phyloP scores from a whole-genome alignment of 352 stramenopile species.

The Elongisporangium anandrum region DNA sequence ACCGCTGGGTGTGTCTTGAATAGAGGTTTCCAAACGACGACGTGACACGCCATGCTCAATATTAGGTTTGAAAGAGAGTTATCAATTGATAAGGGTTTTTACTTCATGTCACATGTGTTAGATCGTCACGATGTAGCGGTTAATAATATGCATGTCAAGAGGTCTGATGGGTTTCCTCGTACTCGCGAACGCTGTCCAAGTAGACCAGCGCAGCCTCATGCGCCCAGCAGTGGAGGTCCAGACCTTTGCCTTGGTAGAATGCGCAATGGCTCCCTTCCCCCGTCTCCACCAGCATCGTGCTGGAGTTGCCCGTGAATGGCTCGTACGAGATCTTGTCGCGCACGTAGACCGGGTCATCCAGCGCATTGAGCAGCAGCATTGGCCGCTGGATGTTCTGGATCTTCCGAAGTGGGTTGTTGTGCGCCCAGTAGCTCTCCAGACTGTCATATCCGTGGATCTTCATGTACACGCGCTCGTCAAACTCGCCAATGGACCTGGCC shows the following conservation, averaged over 20 bases:
- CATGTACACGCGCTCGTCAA: slow-evolving; percentile 79
- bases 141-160: not conserved
- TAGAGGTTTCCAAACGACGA: not conserved
- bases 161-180: slow-evolving; percentile 1
- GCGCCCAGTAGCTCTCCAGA: slow-evolving; percentile 58
- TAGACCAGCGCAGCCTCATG: slow-evolving; percentile 58
- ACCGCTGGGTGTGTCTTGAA: not conserved
- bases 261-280: slow-evolving; percentile 66
- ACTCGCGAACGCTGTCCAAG: slow-evolving; percentile 50
- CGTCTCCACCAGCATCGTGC: slow-evolving; percentile 51
- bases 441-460: slow-evolving; percentile 70
- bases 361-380: slow-evolving; percentile 67
- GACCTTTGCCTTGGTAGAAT: slow-evolving; percentile 56
- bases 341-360: slow-evolving; percentile 75
- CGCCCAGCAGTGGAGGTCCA: slow-evolving; percentile 65
- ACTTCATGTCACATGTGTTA: too few species aligned
- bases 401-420: slow-evolving; percentile 76
- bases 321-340: slow-evolving; percentile 68
- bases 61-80: not conserved
- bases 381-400: slow-evolving; percentile 49
- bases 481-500: slow-evolving; percentile 55
- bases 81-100: not conserved
- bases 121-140: too few species aligned
- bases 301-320: slow-evolving; percentile 42
- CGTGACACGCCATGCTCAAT: not conserved